phyloP scores from a whole-genome alignment of 352 stramenopile species.

The Phytophthora chlamydospora region DNA sequence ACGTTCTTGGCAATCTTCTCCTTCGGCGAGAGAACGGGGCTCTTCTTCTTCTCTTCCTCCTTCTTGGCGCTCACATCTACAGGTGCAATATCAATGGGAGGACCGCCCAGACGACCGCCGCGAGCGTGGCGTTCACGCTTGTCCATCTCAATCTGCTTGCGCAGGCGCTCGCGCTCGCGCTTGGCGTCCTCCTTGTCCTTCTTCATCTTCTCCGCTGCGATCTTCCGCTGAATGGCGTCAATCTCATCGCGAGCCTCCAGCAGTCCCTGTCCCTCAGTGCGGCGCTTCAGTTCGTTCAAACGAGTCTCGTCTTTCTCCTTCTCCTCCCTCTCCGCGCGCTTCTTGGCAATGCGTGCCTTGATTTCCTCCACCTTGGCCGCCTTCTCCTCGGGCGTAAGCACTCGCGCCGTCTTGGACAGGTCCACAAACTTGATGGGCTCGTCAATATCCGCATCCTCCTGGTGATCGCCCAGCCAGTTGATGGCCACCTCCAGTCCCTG shows the following conservation, averaged over 20 bases:
- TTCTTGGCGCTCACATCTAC: conserved; percentile 34
- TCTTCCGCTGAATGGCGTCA: conserved; percentile 77
- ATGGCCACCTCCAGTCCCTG: conserved; percentile 78
- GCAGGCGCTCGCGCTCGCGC: conserved; percentile 88
- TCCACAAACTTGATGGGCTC: conserved; percentile 89
- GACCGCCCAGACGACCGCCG: conserved; percentile 78
- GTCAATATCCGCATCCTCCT: conserved; percentile 91
- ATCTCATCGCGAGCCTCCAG: conserved; percentile 82
- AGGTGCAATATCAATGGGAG: conserved; percentile 61
- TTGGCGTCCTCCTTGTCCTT: conserved; percentile 91
- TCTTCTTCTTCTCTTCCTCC: conserved; percentile 44
- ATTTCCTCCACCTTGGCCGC: conserved; percentile 84
- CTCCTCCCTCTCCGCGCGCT: conserved; percentile 79
- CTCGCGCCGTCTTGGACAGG: conserved; percentile 50
- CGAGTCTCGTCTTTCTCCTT: conserved; percentile 79
- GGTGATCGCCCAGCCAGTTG: conserved; percentile 89
- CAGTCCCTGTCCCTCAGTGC: conserved; percentile 78
- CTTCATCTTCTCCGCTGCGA: conserved; percentile 84
- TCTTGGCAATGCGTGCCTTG: conserved; percentile 78
- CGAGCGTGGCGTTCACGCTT: conserved; percentile 89
- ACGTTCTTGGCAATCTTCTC: conserved; percentile 80
- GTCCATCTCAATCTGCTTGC: conserved; percentile 90
- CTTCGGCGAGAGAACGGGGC: conserved; percentile 54
- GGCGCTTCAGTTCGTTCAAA: conserved; percentile 75
- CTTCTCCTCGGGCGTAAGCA: conserved; percentile 90